Conservation (phyloP, 768 basidiomycete species). For the Pulveroboletus ravenelii region DNA sequence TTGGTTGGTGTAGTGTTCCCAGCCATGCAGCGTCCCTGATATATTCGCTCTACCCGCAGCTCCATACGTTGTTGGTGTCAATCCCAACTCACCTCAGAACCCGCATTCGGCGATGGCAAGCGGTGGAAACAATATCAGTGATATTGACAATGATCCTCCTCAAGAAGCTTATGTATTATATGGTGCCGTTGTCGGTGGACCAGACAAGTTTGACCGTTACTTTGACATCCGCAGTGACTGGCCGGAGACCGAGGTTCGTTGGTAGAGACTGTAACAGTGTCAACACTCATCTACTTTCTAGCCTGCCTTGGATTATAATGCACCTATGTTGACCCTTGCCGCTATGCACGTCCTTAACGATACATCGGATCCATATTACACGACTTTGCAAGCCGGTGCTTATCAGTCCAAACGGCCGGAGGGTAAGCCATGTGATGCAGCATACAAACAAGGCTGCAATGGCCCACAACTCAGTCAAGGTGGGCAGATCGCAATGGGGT, state of each 20-base stretch:
- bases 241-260: slow-evolving; percentile 75
- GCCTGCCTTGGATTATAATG: slow-evolving; percentile 86
- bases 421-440: slow-evolving; percentile 77
- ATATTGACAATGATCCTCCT: slow-evolving; percentile 68
- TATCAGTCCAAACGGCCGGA: slow-evolving; percentile 57
- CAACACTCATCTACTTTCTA: slow-evolving; percentile 25
- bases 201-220: slow-evolving; percentile 67
- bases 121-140: slow-evolving; percentile 66
- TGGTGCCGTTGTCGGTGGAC: slow-evolving; percentile 87
- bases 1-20: slow-evolving; percentile 40
- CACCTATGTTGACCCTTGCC: slow-evolving; percentile 81
- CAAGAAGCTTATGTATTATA: slow-evolving; percentile 76
- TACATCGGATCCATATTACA: slow-evolving; percentile 72
- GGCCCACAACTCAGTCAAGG: slow-evolving; percentile 51
- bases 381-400: slow-evolving; percentile 60
- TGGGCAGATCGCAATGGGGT: slow-evolving; percentile 67
- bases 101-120: slow-evolving; percentile 89
- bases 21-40: neutral
- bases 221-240: slow-evolving; percentile 87
- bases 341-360: slow-evolving; percentile 72
- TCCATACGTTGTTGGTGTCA: slow-evolving; percentile 76
- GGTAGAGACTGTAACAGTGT: neutral
- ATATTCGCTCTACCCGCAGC: neutral
- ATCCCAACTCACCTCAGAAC: slow-evolving; percentile 87
- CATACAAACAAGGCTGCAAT: slow-evolving; percentile 49